Base-by-base conservation (phyloP, 2,329 filamentous ascomycete species). In the Aspergillus candidus region DNA sequence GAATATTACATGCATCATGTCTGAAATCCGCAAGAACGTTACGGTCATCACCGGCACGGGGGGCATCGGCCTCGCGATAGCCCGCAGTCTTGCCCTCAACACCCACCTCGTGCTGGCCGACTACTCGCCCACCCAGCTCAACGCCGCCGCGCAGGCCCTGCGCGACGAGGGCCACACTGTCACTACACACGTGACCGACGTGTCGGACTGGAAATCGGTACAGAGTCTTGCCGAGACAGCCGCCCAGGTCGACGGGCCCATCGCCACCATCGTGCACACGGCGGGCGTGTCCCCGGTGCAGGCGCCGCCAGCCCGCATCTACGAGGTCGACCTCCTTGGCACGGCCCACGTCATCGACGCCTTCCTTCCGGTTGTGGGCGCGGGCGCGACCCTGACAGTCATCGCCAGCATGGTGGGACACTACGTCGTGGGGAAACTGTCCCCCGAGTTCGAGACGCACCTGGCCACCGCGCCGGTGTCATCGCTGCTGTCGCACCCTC, bases 391-490 rank as follows among this genome's bases (percentile, higher is more conserved):
- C 2, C 32, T 48, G 31, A 29, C 44, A 11, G 32, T 18, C 3
- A 48, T 44, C 14, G 41, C 46, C 6, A 48, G 41, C 30, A 44
- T 44, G 17, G 41, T 38, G 2, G 46, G 37, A 4, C 38, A 48
- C 35, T 11, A 33, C 7, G 22, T 27, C 22, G 22, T 6, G 2
- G 8, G n/a, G 6, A 32, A 14, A 11, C 18, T 44, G 18, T 34
- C 38, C 14, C 4, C 31, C 11, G 27, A 38, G 11, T 14, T 48
- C 10, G 41, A 44, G n/a, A n/a, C 27, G 7, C 46, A 48, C 33
- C 33, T 48, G 11, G 46, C 46, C 2, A 41, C 35, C 27, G 38
- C 41, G 7, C n/a, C 34, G 11, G 31, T 17, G 12, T 14, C 31
- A 2, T 17, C 18, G n/a, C 30, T 48, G 10, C 18, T 48, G 11